Percentiles rank a stretch among this genome's conserved stretches.
These are phyloP conservation scores for Protomyces pachydermus DNA, from an alignment of 1,139 yeast genomes.

Conservation along the genomic window DNA sequence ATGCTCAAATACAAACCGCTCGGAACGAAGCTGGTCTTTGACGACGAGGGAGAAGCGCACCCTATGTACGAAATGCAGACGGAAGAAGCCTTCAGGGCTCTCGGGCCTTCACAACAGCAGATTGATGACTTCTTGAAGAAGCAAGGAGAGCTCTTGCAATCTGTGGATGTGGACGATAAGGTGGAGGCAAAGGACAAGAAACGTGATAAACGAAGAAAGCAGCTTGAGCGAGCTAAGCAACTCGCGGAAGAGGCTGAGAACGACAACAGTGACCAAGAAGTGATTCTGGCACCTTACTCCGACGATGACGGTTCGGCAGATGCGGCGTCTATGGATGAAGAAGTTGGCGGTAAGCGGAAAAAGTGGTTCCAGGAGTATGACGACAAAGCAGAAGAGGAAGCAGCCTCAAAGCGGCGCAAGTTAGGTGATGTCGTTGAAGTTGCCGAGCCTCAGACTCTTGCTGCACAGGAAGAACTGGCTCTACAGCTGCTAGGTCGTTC, in stretches of 20 bases:
- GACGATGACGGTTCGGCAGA: slow-evolving; percentile 28
- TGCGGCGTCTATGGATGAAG: neutral
- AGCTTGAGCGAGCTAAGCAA: slow-evolving; percentile 63
- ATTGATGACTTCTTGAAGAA: slow-evolving; percentile 60
- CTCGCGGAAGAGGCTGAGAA: slow-evolving; percentile 39
- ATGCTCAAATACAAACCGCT: slow-evolving; percentile 55
- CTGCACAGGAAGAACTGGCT: slow-evolving; percentile 22
- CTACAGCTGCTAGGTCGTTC: slow-evolving; percentile 11
- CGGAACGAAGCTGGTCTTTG: slow-evolving; percentile 77
- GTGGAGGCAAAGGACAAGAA: slow-evolving; percentile 73
- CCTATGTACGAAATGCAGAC: slow-evolving; percentile 85
- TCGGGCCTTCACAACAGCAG: slow-evolving; percentile 69
- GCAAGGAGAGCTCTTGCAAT: slow-evolving; percentile 65
- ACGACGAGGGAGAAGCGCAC: slow-evolving; percentile 89
- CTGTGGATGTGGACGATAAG: slow-evolving; percentile 73
- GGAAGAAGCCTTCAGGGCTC: slow-evolving; percentile 75
- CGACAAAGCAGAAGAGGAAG: slow-evolving; percentile 12
- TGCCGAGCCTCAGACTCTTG: slow-evolving; percentile 20
- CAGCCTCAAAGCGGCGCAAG: slow-evolving; percentile 8
- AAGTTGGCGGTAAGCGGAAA: slow-evolving; percentile 5
- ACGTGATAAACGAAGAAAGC: slow-evolving; percentile 80
- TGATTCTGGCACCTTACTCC: slow-evolving; percentile 28
- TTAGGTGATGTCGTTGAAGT: slow-evolving; percentile 17
- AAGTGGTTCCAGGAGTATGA: slow-evolving; percentile 26
- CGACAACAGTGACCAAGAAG: slow-evolving; percentile 26